Conservation (phyloP, 2,329 filamentous ascomycete species). For the Microcyclosporella mali region DNA sequence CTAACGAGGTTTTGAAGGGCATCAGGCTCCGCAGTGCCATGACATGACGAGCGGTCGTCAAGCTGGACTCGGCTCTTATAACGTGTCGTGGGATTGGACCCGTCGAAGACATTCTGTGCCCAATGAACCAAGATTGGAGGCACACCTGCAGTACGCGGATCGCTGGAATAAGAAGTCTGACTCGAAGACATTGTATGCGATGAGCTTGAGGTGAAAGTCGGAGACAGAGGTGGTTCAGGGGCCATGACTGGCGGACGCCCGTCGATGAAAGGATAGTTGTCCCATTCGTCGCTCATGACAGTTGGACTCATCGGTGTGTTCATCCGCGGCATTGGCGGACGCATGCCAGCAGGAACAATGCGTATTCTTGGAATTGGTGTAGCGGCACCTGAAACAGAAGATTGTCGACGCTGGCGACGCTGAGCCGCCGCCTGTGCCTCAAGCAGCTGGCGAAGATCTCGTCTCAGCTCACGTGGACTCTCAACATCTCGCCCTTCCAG, state of each 20-base stretch:
- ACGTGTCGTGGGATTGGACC: constrained; percentile 33
- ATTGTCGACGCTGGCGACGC: constrained; percentile 1
- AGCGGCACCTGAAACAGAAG: constrained; percentile 7
- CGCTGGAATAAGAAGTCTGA: constrained; percentile 25
- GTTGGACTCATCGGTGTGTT: constrained; percentile 16
- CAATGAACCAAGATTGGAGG: constrained; percentile 33
- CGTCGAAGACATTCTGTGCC: constrained; percentile 41
- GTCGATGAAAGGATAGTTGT: neutral
- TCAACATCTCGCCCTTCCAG: constrained; percentile 12
- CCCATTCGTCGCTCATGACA: constrained; percentile 12
- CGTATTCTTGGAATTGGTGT: constrained; percentile 8
- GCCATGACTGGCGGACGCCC: neutral
- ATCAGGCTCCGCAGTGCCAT: constrained; percentile 14
- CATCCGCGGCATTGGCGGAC: constrained; percentile 9
- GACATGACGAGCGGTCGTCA: constrained; percentile 19
- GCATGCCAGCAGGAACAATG: neutral
- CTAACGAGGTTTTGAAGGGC: constrained; percentile 19
- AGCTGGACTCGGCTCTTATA: constrained; percentile 26
- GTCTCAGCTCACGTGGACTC: constrained; percentile 2
- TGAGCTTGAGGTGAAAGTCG: constrained; percentile 39
- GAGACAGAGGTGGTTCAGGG: constrained; percentile 36
- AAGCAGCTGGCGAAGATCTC: constrained; percentile 7
- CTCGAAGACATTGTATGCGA: constrained; percentile 36
- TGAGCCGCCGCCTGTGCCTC: constrained; percentile 11
- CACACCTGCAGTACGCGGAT: constrained; percentile 7